These are phyloP conservation scores for Pseudohalonectria lignicola DNA, from an alignment of 2,329 filamentous ascomycete genomes.

Conservation along the genomic window DNA sequence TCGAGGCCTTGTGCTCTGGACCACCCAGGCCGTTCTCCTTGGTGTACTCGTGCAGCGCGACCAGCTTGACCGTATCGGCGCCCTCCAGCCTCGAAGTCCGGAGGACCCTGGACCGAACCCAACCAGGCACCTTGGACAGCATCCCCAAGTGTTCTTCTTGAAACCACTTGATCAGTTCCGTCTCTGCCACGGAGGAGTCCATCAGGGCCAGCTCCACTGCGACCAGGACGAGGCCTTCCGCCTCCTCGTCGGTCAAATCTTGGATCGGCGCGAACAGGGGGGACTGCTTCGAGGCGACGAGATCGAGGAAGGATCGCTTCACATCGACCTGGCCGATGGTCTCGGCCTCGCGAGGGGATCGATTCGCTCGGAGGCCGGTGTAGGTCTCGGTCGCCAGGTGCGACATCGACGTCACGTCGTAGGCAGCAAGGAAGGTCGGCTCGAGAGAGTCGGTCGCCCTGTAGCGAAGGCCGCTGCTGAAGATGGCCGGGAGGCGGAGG, in stretches of 20 bases:
- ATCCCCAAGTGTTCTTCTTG: slow-evolving; percentile 62
- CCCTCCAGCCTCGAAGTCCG: slow-evolving; percentile 54
- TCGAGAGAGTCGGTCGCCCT: slow-evolving; percentile 49
- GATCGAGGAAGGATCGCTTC: slow-evolving; percentile 59
- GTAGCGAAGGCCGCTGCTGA: slow-evolving; percentile 70
- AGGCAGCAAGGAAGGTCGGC: slow-evolving; percentile 68
- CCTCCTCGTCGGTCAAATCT: slow-evolving; percentile 44
- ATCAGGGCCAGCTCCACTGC: slow-evolving; percentile 45
- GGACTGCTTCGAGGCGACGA: slow-evolving; percentile 44
- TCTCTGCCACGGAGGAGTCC: slow-evolving; percentile 34
- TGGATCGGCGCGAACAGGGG: slow-evolving; percentile 50
- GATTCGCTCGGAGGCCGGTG: slow-evolving; percentile 47
- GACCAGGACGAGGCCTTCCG: slow-evolving; percentile 49
- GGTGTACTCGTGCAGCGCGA: slow-evolving; percentile 64
- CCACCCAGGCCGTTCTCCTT: slow-evolving; percentile 56
- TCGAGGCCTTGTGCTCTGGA: slow-evolving; percentile 51
- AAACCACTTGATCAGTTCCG: slow-evolving; percentile 57
- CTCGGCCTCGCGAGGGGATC: slow-evolving; percentile 40
- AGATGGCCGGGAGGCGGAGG: slow-evolving; percentile 63
- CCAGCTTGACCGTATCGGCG: slow-evolving; percentile 40
- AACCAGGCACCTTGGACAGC: slow-evolving; percentile 65
- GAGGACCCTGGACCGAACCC: slow-evolving; percentile 64
- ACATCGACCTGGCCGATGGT: slow-evolving; percentile 51
- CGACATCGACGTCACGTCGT: slow-evolving; percentile 69
- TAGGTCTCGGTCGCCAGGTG: slow-evolving; percentile 63